Base-by-base conservation (phyloP, 345 rosid species). In the Gossypium longicalyx region DNA sequence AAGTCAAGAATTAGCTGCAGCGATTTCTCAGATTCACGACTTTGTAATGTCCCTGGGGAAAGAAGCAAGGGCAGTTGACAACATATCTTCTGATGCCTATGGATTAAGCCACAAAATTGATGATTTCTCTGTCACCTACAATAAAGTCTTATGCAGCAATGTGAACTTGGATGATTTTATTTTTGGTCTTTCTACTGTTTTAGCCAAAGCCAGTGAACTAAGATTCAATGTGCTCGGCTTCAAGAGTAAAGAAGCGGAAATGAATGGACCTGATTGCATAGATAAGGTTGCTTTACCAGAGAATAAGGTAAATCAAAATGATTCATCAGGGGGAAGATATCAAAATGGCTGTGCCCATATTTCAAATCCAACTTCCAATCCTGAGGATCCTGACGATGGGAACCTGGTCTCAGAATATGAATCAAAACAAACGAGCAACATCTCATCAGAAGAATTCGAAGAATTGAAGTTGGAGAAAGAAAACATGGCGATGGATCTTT, bases 251-350 rank as follows among this genome's bases (percentile, higher is more conserved):
- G 92, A 87, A 80, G 82, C 80, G 25, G 98, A 90, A 80, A 92
- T 90, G 62, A 85, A 75, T 53, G 87, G 94, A 67, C 89, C 98
- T 7, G 97, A 91, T 85, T 96, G 99, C 85, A 93, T 96, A 13
- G 99, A 96, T 79, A 96, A 96, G 85, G 93, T 93, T 45, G 99
- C 87, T 67, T 77, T 96, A 77, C 97, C 97, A 0, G 97, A 93
- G 82, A 88, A 91, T 74, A 90, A 87, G 87, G 84, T 74, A n/a
- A 70, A 78, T 66, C 81, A 76, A 44, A 82, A 82, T 76, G 90
- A 84, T 71, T 77, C 88, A 66, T 82, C 89, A 17, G 87, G 80
- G 59, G 92, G 87, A 73, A 84, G 80, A 64, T 87, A 89, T 83
- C 87, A 84, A 79, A 85, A 89, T 77, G 86, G 89, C 58, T 84